Percentiles rank a stretch among this genome's conserved stretches.
Evolutionary conservation across 2,329 filamentous ascomycete genomes (phyloP).

Genomic region (Intubia oerlemansii): DNA sequence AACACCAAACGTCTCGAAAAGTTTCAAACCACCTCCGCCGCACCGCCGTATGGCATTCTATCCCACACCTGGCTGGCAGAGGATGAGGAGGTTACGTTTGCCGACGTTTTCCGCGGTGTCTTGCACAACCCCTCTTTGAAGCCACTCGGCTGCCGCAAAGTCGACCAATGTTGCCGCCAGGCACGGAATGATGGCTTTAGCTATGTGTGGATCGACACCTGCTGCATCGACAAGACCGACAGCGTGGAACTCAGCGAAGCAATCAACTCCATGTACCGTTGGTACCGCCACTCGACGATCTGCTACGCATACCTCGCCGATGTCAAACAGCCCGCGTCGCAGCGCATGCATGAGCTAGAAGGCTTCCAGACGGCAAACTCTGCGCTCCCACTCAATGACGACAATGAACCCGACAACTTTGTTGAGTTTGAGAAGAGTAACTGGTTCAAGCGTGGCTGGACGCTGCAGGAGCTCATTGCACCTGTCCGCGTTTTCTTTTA

Average conservation of each 20-base stretch:
- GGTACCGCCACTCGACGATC: constrained; percentile 3
- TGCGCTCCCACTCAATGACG: no score
- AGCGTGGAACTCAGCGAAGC: constrained; percentile 6
- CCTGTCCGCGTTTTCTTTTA: constrained; percentile 39
- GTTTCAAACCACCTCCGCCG: no score
- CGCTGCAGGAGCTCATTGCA: no score
- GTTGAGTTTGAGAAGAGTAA: constrained; percentile 4
- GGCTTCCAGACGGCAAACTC: no score
- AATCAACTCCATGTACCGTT: constrained; percentile 8
- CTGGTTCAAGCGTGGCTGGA: constrained; percentile 16
- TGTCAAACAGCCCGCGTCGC: neutral
- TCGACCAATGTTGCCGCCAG: neutral
- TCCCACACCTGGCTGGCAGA: neutral
- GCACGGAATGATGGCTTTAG: neutral
- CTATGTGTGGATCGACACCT: constrained; percentile 7
- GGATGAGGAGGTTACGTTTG: neutral
- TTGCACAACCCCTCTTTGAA: neutral
- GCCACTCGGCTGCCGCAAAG: neutral
- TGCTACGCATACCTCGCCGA: constrained; percentile 7
- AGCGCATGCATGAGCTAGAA: no score
- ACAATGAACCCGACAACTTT: no score
- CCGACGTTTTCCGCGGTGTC: neutral
- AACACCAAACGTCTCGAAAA: no score
- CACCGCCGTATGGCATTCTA: neutral
- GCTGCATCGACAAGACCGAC: constrained; percentile 8